Conservation (phyloP, 768 basidiomycete species). For the Leccinum rimulosum region DNA sequence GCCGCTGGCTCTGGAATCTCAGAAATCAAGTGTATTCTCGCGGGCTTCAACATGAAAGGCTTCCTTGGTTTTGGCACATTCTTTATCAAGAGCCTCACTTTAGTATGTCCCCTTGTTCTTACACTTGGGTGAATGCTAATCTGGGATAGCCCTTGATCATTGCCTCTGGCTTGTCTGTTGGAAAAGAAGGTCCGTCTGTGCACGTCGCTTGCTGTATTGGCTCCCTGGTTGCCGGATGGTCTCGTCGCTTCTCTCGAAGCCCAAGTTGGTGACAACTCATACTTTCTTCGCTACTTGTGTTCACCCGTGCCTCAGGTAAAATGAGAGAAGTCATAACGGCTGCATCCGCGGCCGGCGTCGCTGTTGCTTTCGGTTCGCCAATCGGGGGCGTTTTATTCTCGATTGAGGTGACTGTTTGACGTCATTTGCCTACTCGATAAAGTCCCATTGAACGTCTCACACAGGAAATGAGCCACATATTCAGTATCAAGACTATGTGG, state of each 20-base stretch:
- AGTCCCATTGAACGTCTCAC: conserved; percentile 1
- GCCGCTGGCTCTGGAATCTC: conserved; percentile 98
- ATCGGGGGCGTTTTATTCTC: conserved; percentile 98
- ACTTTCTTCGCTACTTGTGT: conserved; percentile 5
- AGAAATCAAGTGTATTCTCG: conserved; percentile 97
- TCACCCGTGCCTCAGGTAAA: conserved; percentile 48
- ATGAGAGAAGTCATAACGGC: conserved; percentile 92
- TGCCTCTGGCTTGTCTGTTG: conserved; percentile 94
- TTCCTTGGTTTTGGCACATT: conserved; percentile 90
- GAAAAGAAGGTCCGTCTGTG: conserved; percentile 97
- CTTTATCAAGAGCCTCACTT: conserved; percentile 88
- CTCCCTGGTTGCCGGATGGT: conserved; percentile 81
- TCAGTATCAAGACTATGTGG: conserved; percentile 99
- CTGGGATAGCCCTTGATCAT: conserved; percentile 83
- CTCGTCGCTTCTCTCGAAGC: conserved; percentile 79
- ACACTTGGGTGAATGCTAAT: conserved; percentile 12
- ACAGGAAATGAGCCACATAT: conserved; percentile 97
- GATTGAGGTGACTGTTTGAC: conserved; percentile 68
- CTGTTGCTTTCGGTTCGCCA: conserved; percentile 97
- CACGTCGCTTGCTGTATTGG: conserved; percentile 97
- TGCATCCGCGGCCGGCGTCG: conserved; percentile 95
- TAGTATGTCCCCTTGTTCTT: conserved; percentile 52
- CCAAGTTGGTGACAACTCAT: conserved; percentile 56
- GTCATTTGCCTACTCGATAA: neutral
- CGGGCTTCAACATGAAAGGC: conserved; percentile 96